Evolutionary conservation across 345 rosid genomes (phyloP).

Genomic region (Citrus reticulata): DNA sequence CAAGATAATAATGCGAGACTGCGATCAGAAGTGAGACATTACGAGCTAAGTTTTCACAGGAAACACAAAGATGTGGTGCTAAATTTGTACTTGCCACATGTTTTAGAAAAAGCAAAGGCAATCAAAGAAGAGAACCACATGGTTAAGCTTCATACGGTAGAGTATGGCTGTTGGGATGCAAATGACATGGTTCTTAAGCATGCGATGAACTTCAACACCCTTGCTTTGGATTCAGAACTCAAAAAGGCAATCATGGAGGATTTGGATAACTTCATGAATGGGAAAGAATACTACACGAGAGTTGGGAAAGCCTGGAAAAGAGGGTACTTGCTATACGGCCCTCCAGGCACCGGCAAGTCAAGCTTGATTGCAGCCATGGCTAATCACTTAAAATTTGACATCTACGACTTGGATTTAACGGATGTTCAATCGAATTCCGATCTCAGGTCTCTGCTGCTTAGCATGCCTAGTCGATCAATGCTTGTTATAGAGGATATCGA

Average conservation of each 20-base stretch:
- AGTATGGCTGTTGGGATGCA: not conserved
- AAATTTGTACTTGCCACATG: slow-evolving; percentile 23
- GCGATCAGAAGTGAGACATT: slow-evolving; percentile 11
- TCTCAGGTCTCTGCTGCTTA: too few relatives aligned
- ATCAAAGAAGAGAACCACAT: slow-evolving; percentile 14
- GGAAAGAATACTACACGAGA: slow-evolving; percentile 23
- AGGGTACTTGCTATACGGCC: slow-evolving; percentile 26
- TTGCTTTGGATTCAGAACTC: slow-evolving; percentile 5
- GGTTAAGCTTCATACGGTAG: slow-evolving; percentile 13
- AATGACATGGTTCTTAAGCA: slow-evolving; percentile 3
- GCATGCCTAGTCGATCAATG: too few relatives aligned
- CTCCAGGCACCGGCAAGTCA: slow-evolving; percentile 27
- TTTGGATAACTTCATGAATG: slow-evolving; percentile 16
- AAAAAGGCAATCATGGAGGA: slow-evolving; percentile 15
- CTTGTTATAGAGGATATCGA: too few relatives aligned
- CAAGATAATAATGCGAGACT: not conserved
- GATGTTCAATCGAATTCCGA: too few relatives aligned
- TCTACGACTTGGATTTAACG: too few relatives aligned
- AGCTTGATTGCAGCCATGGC: slow-evolving; percentile 14
- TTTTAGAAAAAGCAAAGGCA: slow-evolving; percentile 11
- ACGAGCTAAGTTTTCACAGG: slow-evolving; percentile 21
- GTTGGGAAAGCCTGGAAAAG: slow-evolving; percentile 28
- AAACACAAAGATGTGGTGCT: slow-evolving; percentile 21
- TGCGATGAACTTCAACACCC: slow-evolving; percentile 9
- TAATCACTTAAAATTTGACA: too few relatives aligned